phyloP scores from a whole-genome alignment of 2,329 filamentous ascomycete species.

The Diplodia seriata region DNA sequence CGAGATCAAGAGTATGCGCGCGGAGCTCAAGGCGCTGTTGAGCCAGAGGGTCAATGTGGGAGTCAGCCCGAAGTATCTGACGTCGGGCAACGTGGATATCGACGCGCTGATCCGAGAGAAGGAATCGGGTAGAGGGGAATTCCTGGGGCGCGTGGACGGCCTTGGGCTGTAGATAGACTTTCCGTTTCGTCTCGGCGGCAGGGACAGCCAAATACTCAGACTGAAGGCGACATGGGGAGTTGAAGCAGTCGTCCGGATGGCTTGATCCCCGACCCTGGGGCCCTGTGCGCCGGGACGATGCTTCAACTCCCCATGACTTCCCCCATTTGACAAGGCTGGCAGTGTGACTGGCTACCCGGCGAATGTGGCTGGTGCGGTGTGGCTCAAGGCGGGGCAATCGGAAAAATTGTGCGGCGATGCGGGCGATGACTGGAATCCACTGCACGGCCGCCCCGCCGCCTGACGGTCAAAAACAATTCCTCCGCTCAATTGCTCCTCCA shows the following conservation, averaged over 20 bases:
- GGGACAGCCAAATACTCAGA: neutral
- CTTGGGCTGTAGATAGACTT: constrained; percentile 46
- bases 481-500: constrained; percentile 28
- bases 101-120: constrained; percentile 68
- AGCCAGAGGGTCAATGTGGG: constrained; percentile 80
- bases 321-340: no score
- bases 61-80: constrained; percentile 85
- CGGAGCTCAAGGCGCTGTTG: constrained; percentile 75
- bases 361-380: constrained; percentile 3
- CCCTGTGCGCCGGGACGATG: neutral
- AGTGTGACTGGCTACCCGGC: neutral
- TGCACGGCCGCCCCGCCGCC: constrained; percentile 15
- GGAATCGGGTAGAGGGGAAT: constrained; percentile 64
- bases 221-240: neutral
- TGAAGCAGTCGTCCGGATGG: constrained; percentile 1
- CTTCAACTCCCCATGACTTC: constrained; percentile 1
- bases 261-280: neutral
- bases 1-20: constrained; percentile 73
- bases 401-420: constrained; percentile 31
- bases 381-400: constrained; percentile 32
- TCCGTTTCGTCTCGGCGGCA: neutral
- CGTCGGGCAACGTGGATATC: constrained; percentile 83
- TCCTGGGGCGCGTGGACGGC: constrained; percentile 65
- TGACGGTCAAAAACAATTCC: constrained; percentile 20
- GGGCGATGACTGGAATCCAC: constrained; percentile 28